Conservation (phyloP, 345 rosid genomes). For the Anacardium occidentale region DNA sequence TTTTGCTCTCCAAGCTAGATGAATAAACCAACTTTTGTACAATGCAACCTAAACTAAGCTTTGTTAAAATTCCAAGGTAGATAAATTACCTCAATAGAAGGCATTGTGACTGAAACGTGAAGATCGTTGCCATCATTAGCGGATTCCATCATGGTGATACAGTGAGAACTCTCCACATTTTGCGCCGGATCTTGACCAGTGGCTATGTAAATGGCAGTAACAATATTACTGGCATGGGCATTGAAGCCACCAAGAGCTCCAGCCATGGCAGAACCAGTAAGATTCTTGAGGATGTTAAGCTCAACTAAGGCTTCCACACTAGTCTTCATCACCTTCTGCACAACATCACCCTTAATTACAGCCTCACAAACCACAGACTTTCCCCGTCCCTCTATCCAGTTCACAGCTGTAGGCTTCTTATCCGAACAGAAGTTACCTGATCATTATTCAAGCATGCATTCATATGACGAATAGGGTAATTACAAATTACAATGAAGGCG, state of each 20-base stretch:
- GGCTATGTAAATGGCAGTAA: constrained; percentile 57
- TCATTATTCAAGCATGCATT: not conserved
- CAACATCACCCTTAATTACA: constrained; percentile 56
- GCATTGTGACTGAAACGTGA: constrained; percentile 74
- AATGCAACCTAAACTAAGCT: not conserved
- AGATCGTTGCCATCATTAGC: constrained; percentile 61
- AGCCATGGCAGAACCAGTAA: constrained; percentile 72
- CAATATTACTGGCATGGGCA: constrained; percentile 74
- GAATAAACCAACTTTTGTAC: not conserved
- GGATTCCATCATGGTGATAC: constrained; percentile 78
- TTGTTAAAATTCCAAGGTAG: not conserved
- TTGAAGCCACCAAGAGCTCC: constrained; percentile 80
- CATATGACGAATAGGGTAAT: not conserved
- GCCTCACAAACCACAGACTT: constrained; percentile 81
- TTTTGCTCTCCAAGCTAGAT: too few species aligned
- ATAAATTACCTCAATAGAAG: constrained; percentile 57
- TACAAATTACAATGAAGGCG: constrained; percentile 3
- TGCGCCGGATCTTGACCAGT: constrained; percentile 85
- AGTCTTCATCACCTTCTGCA: constrained; percentile 62
- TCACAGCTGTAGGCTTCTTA: constrained; percentile 73
- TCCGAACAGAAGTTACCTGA: constrained; percentile 69
- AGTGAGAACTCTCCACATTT: constrained; percentile 71
- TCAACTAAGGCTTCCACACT: constrained; percentile 63
- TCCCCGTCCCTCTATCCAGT: constrained; percentile 78
- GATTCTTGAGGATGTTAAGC: constrained; percentile 76